These are phyloP conservation scores for Tetradesmus lagerheimii DNA, from an alignment of 139 green algal genomes.

Conservation along the genomic window DNA sequence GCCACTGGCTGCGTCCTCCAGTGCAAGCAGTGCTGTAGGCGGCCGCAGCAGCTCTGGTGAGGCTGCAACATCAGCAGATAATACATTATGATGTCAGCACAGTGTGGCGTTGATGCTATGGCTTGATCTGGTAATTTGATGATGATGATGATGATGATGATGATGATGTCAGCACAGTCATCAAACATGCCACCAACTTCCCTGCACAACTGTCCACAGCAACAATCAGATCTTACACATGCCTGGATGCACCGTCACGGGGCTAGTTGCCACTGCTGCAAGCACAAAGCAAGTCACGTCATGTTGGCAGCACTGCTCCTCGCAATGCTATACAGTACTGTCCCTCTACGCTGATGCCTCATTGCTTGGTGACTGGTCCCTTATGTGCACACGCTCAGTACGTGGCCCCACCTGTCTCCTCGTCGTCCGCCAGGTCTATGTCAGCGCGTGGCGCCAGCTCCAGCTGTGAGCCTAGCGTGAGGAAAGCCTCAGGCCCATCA, in stretches of 20 bases:
- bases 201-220: too few species aligned
- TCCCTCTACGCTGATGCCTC: too few species aligned
- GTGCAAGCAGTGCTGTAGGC: slow-evolving; percentile 73
- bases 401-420: slow-evolving; percentile 20
- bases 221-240: too few species aligned
- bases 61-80: neutral
- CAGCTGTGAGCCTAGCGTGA: slow-evolving; percentile 64
- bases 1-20: slow-evolving; percentile 64
- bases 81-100: neutral
- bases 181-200: too few species aligned
- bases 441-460: slow-evolving; percentile 54
- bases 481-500: slow-evolving; percentile 66
- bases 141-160: too few species aligned
- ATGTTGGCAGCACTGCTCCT: too few species aligned
- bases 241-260: too few species aligned
- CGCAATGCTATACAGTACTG: neutral
- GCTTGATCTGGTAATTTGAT: too few species aligned
- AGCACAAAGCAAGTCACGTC: neutral
- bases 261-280: neutral
- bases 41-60: slow-evolving; percentile 42
- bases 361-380: neutral
- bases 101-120: too few species aligned
- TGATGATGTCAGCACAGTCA: too few species aligned
- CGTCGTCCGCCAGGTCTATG: slow-evolving; percentile 73
- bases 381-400: neutral